These are phyloP conservation scores for Suillus lakei DNA, from an alignment of 768 basidiomycete species.

Conservation along the genomic window DNA sequence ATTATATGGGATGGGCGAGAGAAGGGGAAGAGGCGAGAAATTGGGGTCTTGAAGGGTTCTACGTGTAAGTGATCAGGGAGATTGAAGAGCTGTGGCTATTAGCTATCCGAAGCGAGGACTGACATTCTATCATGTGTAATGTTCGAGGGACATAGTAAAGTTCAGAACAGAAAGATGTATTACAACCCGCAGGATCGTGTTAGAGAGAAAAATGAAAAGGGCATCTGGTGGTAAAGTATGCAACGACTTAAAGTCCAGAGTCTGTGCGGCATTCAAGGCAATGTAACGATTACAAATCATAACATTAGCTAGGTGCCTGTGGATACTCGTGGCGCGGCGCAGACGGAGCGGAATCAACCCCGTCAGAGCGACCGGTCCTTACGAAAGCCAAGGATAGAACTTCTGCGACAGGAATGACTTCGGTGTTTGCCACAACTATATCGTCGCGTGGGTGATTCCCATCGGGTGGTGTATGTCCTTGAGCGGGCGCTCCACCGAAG, in stretches of 20 bases:
- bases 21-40: conserved; percentile 29
- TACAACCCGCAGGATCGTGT: not conserved
- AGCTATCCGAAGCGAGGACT: not conserved
- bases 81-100: not conserved
- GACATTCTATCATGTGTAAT: not conserved
- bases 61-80: not conserved
- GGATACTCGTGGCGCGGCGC: not conserved
- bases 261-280: not conserved
- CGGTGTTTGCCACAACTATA: not conserved
- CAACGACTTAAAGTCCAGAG: not conserved
- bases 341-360: not conserved
- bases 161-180: not conserved
- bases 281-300: not conserved
- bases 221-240: not conserved
- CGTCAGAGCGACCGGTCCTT: not conserved
- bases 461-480: too few relatives aligned
- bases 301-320: not conserved
- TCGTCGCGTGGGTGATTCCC: not conserved
- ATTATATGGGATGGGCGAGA: conserved; percentile 21
- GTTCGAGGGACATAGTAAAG: not conserved
- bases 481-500: conserved; percentile 19
- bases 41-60: conserved; percentile 37
- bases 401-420: not conserved
- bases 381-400: not conserved
- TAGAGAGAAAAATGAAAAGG: not conserved